Conservation (phyloP, 768 basidiomycete genomes). For the Trametes elegans region DNA sequence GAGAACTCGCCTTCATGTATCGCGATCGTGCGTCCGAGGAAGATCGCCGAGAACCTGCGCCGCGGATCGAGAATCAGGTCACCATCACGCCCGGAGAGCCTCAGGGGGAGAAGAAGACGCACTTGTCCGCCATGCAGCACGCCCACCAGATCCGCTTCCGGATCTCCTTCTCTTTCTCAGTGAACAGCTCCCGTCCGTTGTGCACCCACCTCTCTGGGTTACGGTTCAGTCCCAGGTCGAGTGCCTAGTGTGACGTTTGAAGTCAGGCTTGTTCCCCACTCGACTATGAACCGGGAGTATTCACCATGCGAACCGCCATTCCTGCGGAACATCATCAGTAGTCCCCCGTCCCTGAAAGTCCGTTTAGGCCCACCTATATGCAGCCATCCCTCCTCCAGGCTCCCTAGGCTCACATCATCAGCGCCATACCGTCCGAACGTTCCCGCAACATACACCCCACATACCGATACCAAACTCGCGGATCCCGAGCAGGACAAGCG, state of each 20-base stretch:
- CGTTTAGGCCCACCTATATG: conserved; percentile 51
- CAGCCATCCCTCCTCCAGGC: conserved; percentile 85
- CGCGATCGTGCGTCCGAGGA: conserved; percentile 59
- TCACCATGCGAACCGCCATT: conserved; percentile 75
- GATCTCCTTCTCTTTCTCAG: conserved; percentile 57
- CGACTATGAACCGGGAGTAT: conserved; percentile 4
- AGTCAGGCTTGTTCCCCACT: background rate
- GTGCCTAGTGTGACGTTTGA: conserved; percentile 49
- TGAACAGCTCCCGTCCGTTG: conserved; percentile 59
- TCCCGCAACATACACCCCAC: background rate
- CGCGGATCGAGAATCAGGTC: conserved; percentile 27
- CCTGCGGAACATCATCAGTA: conserved; percentile 4
- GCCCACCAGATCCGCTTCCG: conserved; percentile 81
- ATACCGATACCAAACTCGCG: conserved; percentile 83
- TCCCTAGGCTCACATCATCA: conserved; percentile 30
- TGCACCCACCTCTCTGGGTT: conserved; percentile 72
- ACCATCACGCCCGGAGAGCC: background rate
- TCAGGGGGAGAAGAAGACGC: conserved; percentile 20
- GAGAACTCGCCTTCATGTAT: conserved; percentile 73
- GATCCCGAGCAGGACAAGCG: conserved; percentile 76
- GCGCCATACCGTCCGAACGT: background rate
- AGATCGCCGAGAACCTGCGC: conserved; percentile 47
- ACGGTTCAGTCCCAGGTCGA: conserved; percentile 79
- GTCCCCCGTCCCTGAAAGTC: background rate
- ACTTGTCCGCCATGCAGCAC: conserved; percentile 75